phyloP scores from a whole-genome alignment of 2,329 filamentous ascomycete genomes.

The Claviceps arundinis region DNA sequence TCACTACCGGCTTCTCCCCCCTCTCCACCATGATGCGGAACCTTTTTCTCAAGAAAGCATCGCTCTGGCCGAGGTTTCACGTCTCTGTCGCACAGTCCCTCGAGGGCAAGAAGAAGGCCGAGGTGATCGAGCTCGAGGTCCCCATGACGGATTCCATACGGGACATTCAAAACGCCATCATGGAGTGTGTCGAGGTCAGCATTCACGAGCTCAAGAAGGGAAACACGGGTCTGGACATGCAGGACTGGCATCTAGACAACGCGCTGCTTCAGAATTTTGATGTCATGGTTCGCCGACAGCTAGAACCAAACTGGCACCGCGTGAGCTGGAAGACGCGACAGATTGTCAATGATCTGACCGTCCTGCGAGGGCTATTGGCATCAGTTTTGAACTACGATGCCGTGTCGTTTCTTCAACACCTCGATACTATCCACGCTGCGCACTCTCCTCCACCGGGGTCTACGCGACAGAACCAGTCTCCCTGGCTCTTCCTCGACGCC shows the following conservation, averaged over 20 bases:
- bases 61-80: conserved; percentile 89
- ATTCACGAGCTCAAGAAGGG: conserved; percentile 87
- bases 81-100: conserved; percentile 78
- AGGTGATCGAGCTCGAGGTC: conserved; percentile 93
- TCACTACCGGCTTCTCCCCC: conserved; percentile 77
- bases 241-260: conserved; percentile 92
- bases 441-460: conserved; percentile 81
- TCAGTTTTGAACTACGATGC: conserved; percentile 75
- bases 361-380: conserved; percentile 72
- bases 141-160: conserved; percentile 92
- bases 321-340: conserved; percentile 91
- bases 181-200: conserved; percentile 92
- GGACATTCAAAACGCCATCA: conserved; percentile 82
- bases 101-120: conserved; percentile 84
- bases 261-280: conserved; percentile 90
- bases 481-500: conserved; percentile 92
- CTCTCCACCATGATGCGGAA: conserved; percentile 80
- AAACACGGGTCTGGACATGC: conserved; percentile 84
- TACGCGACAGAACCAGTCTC: conserved; percentile 76
- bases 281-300: conserved; percentile 69
- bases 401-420: conserved; percentile 80
- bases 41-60: conserved; percentile 76
- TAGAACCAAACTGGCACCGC: conserved; percentile 95
- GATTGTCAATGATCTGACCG: conserved; percentile 78
- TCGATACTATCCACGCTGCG: conserved; percentile 86